Evolutionary conservation across 176 grass and related monocot species (phyloP).

Genomic region (Musa acuminata): DNA sequence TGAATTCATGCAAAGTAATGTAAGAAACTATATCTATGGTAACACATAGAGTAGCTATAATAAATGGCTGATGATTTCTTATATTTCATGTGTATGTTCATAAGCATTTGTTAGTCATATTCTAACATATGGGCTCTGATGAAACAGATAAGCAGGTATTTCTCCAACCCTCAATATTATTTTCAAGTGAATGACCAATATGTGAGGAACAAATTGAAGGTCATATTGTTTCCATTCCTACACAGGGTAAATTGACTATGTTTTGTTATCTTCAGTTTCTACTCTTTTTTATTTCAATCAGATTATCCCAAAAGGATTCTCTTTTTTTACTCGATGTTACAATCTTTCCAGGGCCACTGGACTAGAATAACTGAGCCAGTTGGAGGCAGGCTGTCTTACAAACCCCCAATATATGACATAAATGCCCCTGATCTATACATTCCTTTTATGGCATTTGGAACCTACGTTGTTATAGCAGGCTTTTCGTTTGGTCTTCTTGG

Average conservation of each 20-base stretch:
- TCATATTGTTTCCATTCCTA: conserved; percentile 18
- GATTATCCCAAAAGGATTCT: neutral
- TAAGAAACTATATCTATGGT: neutral
- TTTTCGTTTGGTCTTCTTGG: conserved; percentile 14
- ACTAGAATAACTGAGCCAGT: conserved; percentile 23
- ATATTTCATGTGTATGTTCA: neutral
- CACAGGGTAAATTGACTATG: conserved; percentile 9
- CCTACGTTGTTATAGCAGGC: conserved; percentile 15
- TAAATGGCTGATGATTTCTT: neutral
- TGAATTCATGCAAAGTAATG: conserved; percentile 28
- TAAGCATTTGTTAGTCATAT: neutral
- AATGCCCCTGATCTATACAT: conserved; percentile 21
- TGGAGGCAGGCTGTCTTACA: conserved; percentile 17
- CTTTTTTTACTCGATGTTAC: neutral
- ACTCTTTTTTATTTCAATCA: neutral
- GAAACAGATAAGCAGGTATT: conserved; percentile 17
- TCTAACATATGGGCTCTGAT: neutral
- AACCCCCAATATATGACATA: conserved; percentile 23
- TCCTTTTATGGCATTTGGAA: conserved; percentile 21
- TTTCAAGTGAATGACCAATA: conserved; percentile 24
- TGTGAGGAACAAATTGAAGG: conserved; percentile 24
- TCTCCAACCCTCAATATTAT: conserved; percentile 19
- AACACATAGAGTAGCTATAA: neutral
- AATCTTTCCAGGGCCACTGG: conserved; percentile 15
- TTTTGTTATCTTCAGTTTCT: neutral